phyloP scores from a whole-genome alignment of 78 protist species.

The Dictyostelium firmibasis region DNA sequence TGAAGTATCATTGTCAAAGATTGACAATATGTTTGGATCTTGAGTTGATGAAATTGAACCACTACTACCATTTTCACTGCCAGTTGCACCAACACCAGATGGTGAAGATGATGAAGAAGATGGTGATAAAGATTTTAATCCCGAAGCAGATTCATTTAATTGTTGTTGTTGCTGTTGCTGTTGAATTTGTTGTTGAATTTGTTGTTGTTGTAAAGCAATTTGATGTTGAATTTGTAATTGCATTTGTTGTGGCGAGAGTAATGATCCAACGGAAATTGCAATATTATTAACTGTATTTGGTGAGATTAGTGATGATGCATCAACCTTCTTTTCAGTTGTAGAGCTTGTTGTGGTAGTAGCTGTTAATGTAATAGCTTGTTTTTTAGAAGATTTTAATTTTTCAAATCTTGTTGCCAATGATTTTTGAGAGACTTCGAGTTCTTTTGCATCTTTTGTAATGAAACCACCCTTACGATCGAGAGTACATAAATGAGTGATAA shows the following conservation, averaged over 20 bases:
- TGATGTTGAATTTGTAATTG: background rate
- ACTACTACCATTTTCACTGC: background rate
- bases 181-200: background rate
- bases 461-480: background rate
- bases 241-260: background rate
- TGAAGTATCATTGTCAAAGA: conserved; percentile 25
- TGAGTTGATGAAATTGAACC: background rate
- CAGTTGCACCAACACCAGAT: background rate
- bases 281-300: background rate
- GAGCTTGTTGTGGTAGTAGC: background rate
- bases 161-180: background rate
- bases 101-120: conserved; percentile 12
- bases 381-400: conserved; percentile 3
- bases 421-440: background rate
- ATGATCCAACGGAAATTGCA: background rate
- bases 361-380: background rate
- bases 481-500: conserved; percentile 34
- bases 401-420: conserved; percentile 4
- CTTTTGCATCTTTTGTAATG: background rate
- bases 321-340: no score
- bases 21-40: background rate
- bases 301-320: background rate
- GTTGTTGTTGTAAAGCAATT: background rate
- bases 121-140: background rate
- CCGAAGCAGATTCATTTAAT: background rate